Conservation (phyloP, 1,139 yeast species). For the Casaregolazyma lundiana region DNA sequence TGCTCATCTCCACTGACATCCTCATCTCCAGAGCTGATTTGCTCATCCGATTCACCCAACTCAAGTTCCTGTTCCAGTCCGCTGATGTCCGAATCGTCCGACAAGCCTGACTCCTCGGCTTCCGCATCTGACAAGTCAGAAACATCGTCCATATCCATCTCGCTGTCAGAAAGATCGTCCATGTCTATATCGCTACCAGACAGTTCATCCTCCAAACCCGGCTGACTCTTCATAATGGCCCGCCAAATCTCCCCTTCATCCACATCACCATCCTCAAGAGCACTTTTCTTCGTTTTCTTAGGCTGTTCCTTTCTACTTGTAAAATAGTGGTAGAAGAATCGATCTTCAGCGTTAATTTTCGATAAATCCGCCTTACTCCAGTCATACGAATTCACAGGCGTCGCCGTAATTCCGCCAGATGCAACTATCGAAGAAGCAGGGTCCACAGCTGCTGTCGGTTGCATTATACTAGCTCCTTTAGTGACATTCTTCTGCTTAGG, state of each 20-base stretch:
- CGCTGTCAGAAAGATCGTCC: constrained; percentile 49
- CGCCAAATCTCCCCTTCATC: constrained; percentile 84
- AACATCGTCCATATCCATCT: constrained; percentile 31
- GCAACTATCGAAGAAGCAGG: constrained; percentile 70
- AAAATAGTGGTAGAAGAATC: constrained; percentile 86
- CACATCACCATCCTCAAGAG: constrained; percentile 31
- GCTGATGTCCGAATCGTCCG: constrained; percentile 28
- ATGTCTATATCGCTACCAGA: constrained; percentile 39
- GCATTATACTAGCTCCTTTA: constrained; percentile 93
- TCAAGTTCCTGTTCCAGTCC: constrained; percentile 15
- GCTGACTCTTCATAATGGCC: constrained; percentile 79
- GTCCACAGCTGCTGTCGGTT: constrained; percentile 88
- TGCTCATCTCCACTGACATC: constrained; percentile 27
- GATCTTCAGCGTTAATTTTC: constrained; percentile 80
- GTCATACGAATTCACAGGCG: constrained; percentile 76
- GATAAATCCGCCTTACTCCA: constrained; percentile 67
- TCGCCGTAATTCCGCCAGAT: constrained; percentile 40
- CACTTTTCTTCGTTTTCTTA: constrained; percentile 18
- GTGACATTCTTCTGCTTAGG: constrained; percentile 69
- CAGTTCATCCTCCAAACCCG: constrained; percentile 51
- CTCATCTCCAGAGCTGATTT: constrained; percentile 28
- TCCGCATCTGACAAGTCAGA: constrained; percentile 34
- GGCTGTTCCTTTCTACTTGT: constrained; percentile 52
- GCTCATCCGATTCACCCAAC: constrained; percentile 32
- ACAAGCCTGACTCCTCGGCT: constrained; percentile 25